A percentile compares a stretch with the other conserved stretches of the same genome.
Evolutionary conservation across 768 basidiomycete species (phyloP).

Genomic region (Dentipellis fragilis): DNA sequence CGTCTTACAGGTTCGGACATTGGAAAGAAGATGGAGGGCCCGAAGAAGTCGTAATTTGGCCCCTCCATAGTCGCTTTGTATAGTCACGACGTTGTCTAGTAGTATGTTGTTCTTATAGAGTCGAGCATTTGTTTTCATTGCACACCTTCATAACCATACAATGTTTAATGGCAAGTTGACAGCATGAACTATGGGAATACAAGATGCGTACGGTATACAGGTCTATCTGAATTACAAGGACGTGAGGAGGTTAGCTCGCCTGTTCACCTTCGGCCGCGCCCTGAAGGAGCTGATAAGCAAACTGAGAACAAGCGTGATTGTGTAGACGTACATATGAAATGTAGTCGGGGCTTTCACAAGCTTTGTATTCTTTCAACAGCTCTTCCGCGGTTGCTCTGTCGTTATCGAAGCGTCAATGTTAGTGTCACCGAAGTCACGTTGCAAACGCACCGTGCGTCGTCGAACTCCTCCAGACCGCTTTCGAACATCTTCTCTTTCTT

Average conservation of each 20-base stretch:
- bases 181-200: neutral
- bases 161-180: no score
- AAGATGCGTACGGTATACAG: neutral
- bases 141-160: no score
- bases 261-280: conserved; percentile 11
- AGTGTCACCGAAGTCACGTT: neutral
- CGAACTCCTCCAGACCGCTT: conserved; percentile 90
- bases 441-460: conserved; percentile 75
- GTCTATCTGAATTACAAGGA: neutral
- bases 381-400: conserved; percentile 77
- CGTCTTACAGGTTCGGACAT: conserved; percentile 53
- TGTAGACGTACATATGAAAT: conserved; percentile 63
- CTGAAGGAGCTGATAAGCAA: neutral
- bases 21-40: conserved; percentile 77
- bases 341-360: conserved; percentile 92
- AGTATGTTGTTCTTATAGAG: no score
- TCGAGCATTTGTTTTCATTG: no score
- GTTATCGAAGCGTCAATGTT: conserved; percentile 3
- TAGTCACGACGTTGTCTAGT: no score
- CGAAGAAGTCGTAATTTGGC: conserved; percentile 54
- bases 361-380: conserved; percentile 87
- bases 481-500: conserved; percentile 96
- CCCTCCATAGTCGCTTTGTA: no score
- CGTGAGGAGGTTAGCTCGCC: conserved; percentile 1
- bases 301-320: neutral